Base-by-base conservation (phyloP, 106 monocot species). In the Narthecium ossifragum region DNA sequence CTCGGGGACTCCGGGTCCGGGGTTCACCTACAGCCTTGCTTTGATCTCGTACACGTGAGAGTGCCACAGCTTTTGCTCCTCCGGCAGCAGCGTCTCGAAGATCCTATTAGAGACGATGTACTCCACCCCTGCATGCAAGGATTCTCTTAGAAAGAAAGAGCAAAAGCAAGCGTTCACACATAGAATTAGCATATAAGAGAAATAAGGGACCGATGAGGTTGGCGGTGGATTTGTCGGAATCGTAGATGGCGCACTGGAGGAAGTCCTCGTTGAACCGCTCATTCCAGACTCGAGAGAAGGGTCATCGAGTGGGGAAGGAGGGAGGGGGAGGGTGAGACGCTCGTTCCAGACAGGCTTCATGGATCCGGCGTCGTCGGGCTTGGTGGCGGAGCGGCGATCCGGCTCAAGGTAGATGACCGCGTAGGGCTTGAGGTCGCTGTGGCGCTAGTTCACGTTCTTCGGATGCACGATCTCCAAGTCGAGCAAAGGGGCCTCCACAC, bases 361-460 rank as follows among this genome's bases (percentile, higher is more conserved):
- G 41, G 78, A 76, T 27, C 90, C 90, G 18, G 60, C 37, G 61
- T 90, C 90, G 72, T 98, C 96, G 68, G 84, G 71, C 28, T 84
- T 86, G 71, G 86, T 90, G 73, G 84, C 80, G 57, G 73, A 30
- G 36, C 80, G 83, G 57, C 75, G 77, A 24, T 76, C 80, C 32
- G 86, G 75, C 11, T 84, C 76, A 59, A 96, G 66, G 76, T 87
- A 87, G 36, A 73, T 76, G 38, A 90, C 84, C 56, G 81, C 90
- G 71, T 90, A 98, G 73, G 96, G 86, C 63, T 87, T 86, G 54
- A 90, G 79, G 45, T 98, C 81, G 31, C 96, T 87, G 69, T 65
- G 63, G 27, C 86, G 77, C 96, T 87, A 98, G 75, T 98, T 98
- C 61, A 98, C 96, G 84, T 98, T 98, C 84, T 98, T 98, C 18